Evolutionary conservation across 1,284 basidiomycete species (phyloP).

Genomic region (Sphaerobolus stellatus): DNA sequence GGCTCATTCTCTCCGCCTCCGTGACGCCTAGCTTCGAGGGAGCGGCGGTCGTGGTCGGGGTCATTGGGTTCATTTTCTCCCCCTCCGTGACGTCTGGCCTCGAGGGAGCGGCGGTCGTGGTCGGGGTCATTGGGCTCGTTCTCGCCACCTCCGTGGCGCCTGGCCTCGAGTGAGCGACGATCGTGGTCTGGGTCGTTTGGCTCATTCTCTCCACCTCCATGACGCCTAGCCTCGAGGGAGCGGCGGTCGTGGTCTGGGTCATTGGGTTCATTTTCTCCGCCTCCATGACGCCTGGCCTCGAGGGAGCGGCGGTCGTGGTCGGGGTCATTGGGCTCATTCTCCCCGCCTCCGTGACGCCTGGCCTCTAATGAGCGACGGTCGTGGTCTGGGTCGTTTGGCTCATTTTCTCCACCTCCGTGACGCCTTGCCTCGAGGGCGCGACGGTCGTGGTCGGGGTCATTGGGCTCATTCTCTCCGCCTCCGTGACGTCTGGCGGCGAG

Average conservation of each 20-base stretch:
- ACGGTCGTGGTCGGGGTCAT: slow-evolving; percentile 18
- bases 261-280: background rate
- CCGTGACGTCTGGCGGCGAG: slow-evolving; percentile 17
- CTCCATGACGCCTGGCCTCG: background rate
- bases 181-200: background rate
- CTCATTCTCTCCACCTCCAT: background rate
- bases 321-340: slow-evolving; percentile 6
- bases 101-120: background rate
- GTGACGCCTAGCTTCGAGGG: background rate
- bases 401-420: background rate
- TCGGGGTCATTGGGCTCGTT: background rate
- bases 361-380: slow-evolving; percentile 17
- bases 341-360: slow-evolving; percentile 21
- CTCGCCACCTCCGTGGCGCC: background rate
- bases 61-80: background rate
- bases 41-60: background rate
- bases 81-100: background rate
- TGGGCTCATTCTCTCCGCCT: background rate
- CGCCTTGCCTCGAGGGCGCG: slow-evolving; percentile 10
- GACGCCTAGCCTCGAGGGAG: background rate
- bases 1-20: background rate
- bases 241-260: background rate
- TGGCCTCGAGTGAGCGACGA: background rate
- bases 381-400: background rate
- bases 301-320: background rate